phyloP scores from a whole-genome alignment of 2,329 filamentous ascomycete genomes.

The Bipolaris oryzae region DNA sequence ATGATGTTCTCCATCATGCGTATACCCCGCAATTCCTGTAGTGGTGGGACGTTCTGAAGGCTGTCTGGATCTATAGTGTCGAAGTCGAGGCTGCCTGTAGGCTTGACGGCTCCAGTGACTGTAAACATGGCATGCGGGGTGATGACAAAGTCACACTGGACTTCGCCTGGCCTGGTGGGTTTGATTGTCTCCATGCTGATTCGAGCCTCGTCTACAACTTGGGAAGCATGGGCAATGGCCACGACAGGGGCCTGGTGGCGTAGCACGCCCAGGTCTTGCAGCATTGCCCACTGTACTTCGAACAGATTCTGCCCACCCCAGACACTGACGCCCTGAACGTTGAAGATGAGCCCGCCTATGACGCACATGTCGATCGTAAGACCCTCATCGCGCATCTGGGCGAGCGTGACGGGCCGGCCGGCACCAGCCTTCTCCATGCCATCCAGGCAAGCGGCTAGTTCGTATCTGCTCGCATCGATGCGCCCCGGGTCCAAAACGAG shows the following conservation, averaged over 20 bases:
- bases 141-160: constrained; percentile 51
- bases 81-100: constrained; percentile 49
- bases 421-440: constrained; percentile 52
- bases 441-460: constrained; percentile 50
- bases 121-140: constrained; percentile 45
- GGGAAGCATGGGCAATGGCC: constrained; percentile 51
- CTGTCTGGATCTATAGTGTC: constrained; percentile 45
- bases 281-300: constrained; percentile 53
- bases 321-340: constrained; percentile 47
- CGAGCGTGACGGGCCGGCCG: constrained; percentile 45
- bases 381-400: constrained; percentile 41
- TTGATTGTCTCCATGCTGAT: constrained; percentile 28
- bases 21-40: constrained; percentile 47
- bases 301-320: constrained; percentile 53
- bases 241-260: constrained; percentile 33
- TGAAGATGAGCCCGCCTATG: constrained; percentile 51
- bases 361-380: constrained; percentile 47
- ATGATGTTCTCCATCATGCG: constrained; percentile 46
- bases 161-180: constrained; percentile 46
- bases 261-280: constrained; percentile 45
- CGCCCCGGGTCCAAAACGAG: constrained; percentile 48
- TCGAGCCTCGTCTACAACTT: constrained; percentile 46
- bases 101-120: constrained; percentile 40
- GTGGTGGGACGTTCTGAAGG: constrained; percentile 47
- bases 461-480: constrained; percentile 36